Conservation (phyloP, 768 basidiomycete genomes). For the Naganishia kalamii region DNA sequence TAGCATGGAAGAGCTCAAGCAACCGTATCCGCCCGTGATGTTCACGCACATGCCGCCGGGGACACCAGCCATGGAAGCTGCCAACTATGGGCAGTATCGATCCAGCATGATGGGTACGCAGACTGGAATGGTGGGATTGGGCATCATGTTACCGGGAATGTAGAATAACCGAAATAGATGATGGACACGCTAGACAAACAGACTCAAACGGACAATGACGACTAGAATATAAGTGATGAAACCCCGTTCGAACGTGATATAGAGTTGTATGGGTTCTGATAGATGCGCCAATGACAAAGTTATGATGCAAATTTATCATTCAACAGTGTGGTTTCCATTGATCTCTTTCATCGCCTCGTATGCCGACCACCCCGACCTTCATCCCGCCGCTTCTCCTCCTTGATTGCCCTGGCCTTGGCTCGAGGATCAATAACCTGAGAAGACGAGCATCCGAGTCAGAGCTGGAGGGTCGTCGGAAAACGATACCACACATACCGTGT, state of each 20-base stretch:
- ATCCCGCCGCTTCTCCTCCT: slow-evolving; percentile 22
- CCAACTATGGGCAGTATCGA: background rate
- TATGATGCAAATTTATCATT: background rate
- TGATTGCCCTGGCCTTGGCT: slow-evolving; percentile 40
- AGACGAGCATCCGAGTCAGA: background rate
- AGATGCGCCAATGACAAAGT: too few relatives aligned
- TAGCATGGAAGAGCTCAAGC: background rate
- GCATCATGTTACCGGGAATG: slow-evolving; percentile 7
- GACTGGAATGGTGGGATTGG: slow-evolving; percentile 5
- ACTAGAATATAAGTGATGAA: background rate
- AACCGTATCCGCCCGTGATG: background rate
- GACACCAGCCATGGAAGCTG: background rate
- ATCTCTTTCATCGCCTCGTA: background rate
- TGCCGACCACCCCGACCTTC: background rate
- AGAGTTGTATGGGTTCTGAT: too few relatives aligned
- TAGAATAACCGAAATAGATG: background rate
- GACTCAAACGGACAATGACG: background rate
- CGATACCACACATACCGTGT: slow-evolving; percentile 33
- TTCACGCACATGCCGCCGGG: slow-evolving; percentile 1
- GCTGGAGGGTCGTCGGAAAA: background rate
- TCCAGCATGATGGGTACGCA: background rate
- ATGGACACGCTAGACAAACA: background rate
- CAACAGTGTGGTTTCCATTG: background rate
- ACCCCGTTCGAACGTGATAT: too few relatives aligned
- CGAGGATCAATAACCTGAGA: slow-evolving; percentile 45